These are phyloP conservation scores for Vigna mungo DNA, from an alignment of 306 rosid genomes.

Conservation along the genomic window DNA sequence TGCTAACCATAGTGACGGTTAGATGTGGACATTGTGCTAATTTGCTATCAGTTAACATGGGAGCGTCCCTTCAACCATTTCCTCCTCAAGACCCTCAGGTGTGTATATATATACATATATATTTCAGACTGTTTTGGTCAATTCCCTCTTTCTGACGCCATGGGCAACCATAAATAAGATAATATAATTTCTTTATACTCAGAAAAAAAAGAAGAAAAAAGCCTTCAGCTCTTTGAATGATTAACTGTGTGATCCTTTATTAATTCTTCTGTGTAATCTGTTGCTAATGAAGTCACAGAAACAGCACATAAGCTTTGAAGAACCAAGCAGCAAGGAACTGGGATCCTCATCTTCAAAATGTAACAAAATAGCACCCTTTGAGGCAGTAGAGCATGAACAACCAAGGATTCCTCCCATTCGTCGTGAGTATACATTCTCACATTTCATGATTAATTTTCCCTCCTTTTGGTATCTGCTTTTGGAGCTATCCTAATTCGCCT, in stretches of 20 bases:
- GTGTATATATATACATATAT: neutral
- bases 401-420: slow-evolving; percentile 83
- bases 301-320: slow-evolving; percentile 65
- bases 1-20: slow-evolving; percentile 78
- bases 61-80: slow-evolving; percentile 66
- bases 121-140: slow-evolving; percentile 1
- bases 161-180: slow-evolving; percentile 11
- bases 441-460: neutral
- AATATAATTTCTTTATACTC: neutral
- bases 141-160: slow-evolving; percentile 28
- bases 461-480: neutral
- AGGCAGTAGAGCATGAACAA: slow-evolving; percentile 66
- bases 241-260: neutral
- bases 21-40: slow-evolving; percentile 97
- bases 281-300: slow-evolving; percentile 55
- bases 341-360: slow-evolving; percentile 75
- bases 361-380: slow-evolving; percentile 61
- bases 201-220: neutral
- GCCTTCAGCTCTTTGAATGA: neutral
- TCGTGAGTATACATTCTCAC: slow-evolving; percentile 64
- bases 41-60: slow-evolving; percentile 84
- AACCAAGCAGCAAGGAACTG: slow-evolving; percentile 58
- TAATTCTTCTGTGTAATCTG: slow-evolving; percentile 15
- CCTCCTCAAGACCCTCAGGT: slow-evolving; percentile 69
- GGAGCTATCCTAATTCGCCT: neutral